Conservation (phyloP, 1,284 basidiomycete species). For the Cutaneotrichosporon spelunceum region DNA sequence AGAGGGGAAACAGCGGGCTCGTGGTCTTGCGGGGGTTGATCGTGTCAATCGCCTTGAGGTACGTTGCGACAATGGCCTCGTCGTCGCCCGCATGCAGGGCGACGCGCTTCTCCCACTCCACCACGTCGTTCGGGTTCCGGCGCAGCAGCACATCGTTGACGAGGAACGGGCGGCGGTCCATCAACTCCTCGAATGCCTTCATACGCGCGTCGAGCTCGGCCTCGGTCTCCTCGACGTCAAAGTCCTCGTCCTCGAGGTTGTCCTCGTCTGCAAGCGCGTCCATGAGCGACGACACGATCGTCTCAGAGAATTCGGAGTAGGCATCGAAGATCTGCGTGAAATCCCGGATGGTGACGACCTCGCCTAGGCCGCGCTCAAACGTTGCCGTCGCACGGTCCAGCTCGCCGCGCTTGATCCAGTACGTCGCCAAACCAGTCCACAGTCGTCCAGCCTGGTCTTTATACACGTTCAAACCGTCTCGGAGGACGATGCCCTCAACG, state of each 20-base stretch:
- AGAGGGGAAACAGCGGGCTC: slow-evolving; percentile 84
- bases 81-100: slow-evolving; percentile 90
- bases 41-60: slow-evolving; percentile 82
- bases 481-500: slow-evolving; percentile 76
- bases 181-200: slow-evolving; percentile 89
- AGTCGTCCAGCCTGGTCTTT: slow-evolving; percentile 94
- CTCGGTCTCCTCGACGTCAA: slow-evolving; percentile 71
- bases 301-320: slow-evolving; percentile 91
- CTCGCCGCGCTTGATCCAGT: slow-evolving; percentile 96
- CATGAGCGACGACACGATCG: slow-evolving; percentile 89
- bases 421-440: slow-evolving; percentile 95
- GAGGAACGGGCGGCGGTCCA: slow-evolving; percentile 93
- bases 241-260: slow-evolving; percentile 65
- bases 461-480: slow-evolving; percentile 82
- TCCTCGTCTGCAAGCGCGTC: slow-evolving; percentile 64
- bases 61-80: slow-evolving; percentile 90
- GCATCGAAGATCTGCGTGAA: slow-evolving; percentile 99
- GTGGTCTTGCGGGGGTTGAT: slow-evolving; percentile 87
- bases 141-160: slow-evolving; percentile 93
- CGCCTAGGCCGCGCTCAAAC: slow-evolving; percentile 81
- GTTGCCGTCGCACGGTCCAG: slow-evolving; percentile 82
- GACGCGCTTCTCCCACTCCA: slow-evolving; percentile 99
- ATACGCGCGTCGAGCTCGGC: slow-evolving; percentile 82
- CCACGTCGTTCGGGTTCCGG: slow-evolving; percentile 95
- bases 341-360: slow-evolving; percentile 89